Percentiles rank a stretch among this genome's conserved stretches.
Conservation (phyloP, 257 asterid species). For the Primulina eburnea region DNA sequence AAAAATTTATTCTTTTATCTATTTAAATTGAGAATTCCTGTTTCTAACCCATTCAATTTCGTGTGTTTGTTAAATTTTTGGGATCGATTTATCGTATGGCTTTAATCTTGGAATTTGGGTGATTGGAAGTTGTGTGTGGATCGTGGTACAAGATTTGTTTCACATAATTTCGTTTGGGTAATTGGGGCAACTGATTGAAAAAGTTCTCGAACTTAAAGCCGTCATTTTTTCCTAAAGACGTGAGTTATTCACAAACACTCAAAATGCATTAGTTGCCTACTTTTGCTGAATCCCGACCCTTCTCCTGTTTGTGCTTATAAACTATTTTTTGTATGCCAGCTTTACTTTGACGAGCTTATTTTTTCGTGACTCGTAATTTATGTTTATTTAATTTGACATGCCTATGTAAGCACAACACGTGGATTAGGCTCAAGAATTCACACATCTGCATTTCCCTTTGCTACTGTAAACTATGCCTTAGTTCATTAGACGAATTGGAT, state of each 20-base stretch:
- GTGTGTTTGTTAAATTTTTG: background rate
- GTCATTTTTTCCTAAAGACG: no score
- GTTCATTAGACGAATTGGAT: background rate
- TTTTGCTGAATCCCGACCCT: background rate
- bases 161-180: no score
- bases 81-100: no score
- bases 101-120: no score
- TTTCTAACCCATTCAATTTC: background rate
- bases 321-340: background rate
- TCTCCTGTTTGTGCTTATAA: background rate
- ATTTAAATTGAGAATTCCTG: no score
- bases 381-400: background rate
- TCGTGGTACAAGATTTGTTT: no score
- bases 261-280: background rate
- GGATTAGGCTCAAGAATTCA: background rate
- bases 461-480: background rate
- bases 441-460: background rate
- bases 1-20: no score
- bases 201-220: no score
- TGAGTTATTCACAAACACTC: no score
- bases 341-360: constrained; percentile 8
- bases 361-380: background rate
- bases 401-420: background rate
- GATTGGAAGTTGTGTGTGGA: no score
- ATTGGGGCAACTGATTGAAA: no score